These are phyloP conservation scores for Bothriochloa decipiens DNA, from an alignment of 176 grass and related monocot genomes.

Conservation along the genomic window DNA sequence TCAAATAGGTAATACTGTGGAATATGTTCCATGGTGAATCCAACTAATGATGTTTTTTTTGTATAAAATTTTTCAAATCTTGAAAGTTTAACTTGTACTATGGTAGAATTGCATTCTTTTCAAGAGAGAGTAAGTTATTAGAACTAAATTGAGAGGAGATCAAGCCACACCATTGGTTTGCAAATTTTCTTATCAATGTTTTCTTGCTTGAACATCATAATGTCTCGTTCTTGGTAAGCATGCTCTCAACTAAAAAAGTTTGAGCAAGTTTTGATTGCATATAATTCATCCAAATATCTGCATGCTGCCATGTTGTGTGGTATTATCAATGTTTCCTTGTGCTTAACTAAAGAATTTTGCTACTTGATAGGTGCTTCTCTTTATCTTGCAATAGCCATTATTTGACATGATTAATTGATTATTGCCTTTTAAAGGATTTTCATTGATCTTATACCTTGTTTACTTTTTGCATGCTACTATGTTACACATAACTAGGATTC, in stretches of 20 bases:
- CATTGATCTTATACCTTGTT: neutral
- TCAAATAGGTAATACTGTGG: too few relatives aligned
- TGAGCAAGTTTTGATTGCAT: neutral
- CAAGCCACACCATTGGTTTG: neutral
- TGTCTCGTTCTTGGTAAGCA: neutral
- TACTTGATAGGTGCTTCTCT: neutral
- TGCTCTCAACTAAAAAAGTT: neutral
- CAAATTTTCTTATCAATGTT: neutral
- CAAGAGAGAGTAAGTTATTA: neutral
- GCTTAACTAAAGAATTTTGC: neutral
- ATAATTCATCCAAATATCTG: neutral
- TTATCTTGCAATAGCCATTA: neutral
- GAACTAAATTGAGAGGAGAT: neutral
- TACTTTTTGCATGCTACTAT: neutral
- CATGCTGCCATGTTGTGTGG: neutral
- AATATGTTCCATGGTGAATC: neutral
- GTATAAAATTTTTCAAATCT: neutral
- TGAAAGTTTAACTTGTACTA: neutral
- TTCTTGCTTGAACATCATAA: neutral
- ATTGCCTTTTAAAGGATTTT: neutral
- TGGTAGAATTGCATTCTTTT: neutral
- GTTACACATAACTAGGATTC: neutral
- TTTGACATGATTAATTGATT: constrained; percentile 1
- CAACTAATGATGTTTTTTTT: neutral
- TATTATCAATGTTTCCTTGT: neutral